Conservation (phyloP, 768 basidiomycete species). For the Kwoniella bestiolae region DNA sequence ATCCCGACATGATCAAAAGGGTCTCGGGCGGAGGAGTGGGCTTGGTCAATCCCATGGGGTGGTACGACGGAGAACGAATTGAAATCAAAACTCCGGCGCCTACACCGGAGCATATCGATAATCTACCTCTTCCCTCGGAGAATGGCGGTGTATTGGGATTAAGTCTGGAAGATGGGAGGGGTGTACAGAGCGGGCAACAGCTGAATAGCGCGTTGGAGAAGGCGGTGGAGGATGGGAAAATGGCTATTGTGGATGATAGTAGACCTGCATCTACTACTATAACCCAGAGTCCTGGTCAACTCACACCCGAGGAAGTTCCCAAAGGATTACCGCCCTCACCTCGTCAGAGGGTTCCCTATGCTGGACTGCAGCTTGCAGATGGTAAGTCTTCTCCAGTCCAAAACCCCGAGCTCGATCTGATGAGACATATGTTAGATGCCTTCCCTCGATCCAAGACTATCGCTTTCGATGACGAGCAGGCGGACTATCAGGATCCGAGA, state of each 20-base stretch:
- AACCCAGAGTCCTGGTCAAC: conserved; percentile 15
- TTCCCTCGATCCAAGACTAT: conserved; percentile 58
- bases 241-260: neutral
- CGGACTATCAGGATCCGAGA: conserved; percentile 41
- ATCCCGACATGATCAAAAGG: conserved; percentile 57
- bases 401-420: neutral
- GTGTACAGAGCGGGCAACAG: conserved; percentile 4
- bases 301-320: conserved; percentile 12
- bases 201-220: conserved; percentile 11
- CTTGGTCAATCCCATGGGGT: conserved; percentile 58
- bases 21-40: conserved; percentile 58
- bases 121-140: conserved; percentile 11
- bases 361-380: conserved; percentile 24
- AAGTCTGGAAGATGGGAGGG: conserved; percentile 6
- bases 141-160: conserved; percentile 11
- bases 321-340: conserved; percentile 11
- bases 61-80: conserved; percentile 47
- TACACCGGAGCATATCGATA: conserved; percentile 7
- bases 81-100: conserved; percentile 16
- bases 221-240: conserved; percentile 17
- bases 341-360: conserved; percentile 21
- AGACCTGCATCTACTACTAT: too few species aligned
- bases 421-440: conserved; percentile 29
- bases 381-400: conserved; percentile 15
- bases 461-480: conserved; percentile 55